A percentile compares a stretch with the other conserved stretches of the same genome.
Evolutionary conservation across 345 rosid species (phyloP).

Genomic region (Xanthoceras sorbifolium): DNA sequence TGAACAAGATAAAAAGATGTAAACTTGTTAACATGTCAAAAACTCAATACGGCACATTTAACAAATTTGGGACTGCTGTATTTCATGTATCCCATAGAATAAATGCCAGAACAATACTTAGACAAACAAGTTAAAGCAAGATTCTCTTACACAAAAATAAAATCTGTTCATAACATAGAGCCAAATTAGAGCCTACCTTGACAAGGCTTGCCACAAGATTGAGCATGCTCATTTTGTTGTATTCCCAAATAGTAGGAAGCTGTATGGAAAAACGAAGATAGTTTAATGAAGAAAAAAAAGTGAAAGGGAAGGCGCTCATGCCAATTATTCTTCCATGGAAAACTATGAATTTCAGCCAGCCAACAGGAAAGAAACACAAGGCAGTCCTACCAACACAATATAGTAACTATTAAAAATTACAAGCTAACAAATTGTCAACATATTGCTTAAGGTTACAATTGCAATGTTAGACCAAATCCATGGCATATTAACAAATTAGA

Average conservation of each 20-base stretch:
- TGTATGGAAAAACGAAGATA: slow-evolving; percentile 31
- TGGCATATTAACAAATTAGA: neutral
- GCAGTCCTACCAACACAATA: neutral
- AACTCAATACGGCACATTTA: neutral
- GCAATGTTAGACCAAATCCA: neutral
- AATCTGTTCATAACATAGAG: neutral
- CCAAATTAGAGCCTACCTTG: slow-evolving; percentile 51
- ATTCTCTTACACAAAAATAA: neutral
- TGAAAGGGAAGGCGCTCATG: neutral
- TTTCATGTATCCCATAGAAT: neutral
- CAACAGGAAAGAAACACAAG: slow-evolving; percentile 3
- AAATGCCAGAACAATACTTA: neutral
- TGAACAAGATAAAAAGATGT: slow-evolving; percentile 15
- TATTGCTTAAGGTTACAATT: neutral
- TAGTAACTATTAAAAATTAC: neutral
- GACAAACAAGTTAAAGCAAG: neutral
- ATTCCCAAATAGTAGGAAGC: slow-evolving; percentile 88
- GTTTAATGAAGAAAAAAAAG: slow-evolving; percentile 24
- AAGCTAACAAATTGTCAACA: neutral
- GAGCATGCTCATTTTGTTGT: slow-evolving; percentile 88
- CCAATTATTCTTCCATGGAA: neutral
- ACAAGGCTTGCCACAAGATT: slow-evolving; percentile 81
- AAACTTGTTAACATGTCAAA: neutral
- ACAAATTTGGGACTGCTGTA: neutral
- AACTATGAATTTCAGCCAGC: neutral